Evolutionary conservation across 441 rosid genomes (phyloP).

Genomic region (Iberis amara): DNA sequence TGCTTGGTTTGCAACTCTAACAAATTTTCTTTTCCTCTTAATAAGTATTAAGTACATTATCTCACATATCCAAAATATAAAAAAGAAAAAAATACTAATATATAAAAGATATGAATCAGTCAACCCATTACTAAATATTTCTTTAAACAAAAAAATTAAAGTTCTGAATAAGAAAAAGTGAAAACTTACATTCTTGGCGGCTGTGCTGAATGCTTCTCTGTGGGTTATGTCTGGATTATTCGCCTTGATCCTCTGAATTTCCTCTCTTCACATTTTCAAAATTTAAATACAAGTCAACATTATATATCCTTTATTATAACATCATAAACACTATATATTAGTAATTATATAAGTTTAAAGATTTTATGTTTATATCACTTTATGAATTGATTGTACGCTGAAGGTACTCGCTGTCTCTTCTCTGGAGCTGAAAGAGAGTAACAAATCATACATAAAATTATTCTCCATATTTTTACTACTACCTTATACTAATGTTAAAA

Average conservation of each 20-base stretch:
- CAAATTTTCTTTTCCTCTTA: no score
- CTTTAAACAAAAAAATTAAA: no score
- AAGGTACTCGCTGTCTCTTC: slow-evolving; percentile 96
- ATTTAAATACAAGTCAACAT: neutral
- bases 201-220: slow-evolving; percentile 97
- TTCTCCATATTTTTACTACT: neutral
- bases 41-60: no score
- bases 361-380: slow-evolving; percentile 40
- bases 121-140: no score
- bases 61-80: no score
- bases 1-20: no score
- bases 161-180: neutral
- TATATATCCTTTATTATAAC: neutral
- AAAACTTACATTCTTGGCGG: slow-evolving; percentile 83
- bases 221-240: slow-evolving; percentile 89
- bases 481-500: no score
- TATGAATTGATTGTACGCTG: slow-evolving; percentile 95
- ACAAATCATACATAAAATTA: neutral
- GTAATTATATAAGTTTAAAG: slow-evolving; percentile 3
- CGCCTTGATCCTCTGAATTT: slow-evolving; percentile 94
- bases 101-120: no score
- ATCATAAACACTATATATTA: neutral
- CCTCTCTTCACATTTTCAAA: slow-evolving; percentile 52
- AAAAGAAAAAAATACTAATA: no score
- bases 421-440: slow-evolving; percentile 63